phyloP scores from a whole-genome alignment of 2,329 filamentous ascomycete species.

The Neurospora sp. region DNA sequence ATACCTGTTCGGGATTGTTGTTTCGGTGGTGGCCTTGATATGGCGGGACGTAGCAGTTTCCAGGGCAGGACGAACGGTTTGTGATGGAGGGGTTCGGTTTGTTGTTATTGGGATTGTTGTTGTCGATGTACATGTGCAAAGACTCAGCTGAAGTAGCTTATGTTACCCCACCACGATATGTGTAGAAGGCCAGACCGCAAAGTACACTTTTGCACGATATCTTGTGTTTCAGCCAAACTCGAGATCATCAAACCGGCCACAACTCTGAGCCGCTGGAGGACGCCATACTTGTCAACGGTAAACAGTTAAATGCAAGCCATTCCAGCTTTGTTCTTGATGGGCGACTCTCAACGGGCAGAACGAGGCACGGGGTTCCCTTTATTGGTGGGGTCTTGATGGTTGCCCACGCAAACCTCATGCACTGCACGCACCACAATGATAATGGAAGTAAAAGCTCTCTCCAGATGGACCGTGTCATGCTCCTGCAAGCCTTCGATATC shows the following conservation, averaged over 20 bases:
- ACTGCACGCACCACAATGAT: neutral
- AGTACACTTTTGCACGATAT: neutral
- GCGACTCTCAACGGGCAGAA: neutral
- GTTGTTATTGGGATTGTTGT: neutral
- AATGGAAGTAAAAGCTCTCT: neutral
- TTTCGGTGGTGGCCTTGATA: neutral
- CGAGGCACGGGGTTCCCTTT: neutral
- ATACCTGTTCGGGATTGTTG: neutral
- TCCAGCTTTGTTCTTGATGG: neutral
- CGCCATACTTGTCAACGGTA: neutral
- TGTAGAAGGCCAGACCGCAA: neutral
- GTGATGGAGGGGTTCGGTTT: neutral
- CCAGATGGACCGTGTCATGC: neutral
- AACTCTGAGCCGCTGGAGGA: neutral
- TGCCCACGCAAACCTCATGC: neutral
- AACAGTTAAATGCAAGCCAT: neutral
- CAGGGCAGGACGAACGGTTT: neutral
- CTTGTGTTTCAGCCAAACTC: neutral
- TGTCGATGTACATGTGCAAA: neutral
- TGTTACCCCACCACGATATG: neutral
- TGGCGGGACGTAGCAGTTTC: neutral
- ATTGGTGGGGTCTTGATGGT: neutral
- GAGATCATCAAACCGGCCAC: neutral
- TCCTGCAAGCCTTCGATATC: neutral
- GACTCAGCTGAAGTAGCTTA: neutral